phyloP scores from a whole-genome alignment of 1,139 yeast species.

The Nakaseomyces glabratus region DNA sequence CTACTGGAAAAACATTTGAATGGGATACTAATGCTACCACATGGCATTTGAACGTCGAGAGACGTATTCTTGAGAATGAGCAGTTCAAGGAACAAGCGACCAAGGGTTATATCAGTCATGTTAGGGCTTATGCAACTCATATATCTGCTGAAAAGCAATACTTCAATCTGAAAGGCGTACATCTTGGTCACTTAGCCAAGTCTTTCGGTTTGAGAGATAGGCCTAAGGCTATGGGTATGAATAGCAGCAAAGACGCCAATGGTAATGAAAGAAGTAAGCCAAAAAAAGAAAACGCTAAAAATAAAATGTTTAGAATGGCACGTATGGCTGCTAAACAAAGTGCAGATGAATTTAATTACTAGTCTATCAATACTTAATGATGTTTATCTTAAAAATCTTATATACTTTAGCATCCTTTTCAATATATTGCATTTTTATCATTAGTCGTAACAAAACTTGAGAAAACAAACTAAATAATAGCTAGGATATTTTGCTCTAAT shows the following conservation, averaged over 20 bases:
- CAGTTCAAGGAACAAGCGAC: constrained; percentile 53
- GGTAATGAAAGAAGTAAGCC: constrained; percentile 28
- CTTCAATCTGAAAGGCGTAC: constrained; percentile 73
- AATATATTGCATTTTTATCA: no score
- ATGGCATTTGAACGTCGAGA: constrained; percentile 84
- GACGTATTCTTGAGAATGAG: constrained; percentile 72
- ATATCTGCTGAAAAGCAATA: constrained; percentile 64
- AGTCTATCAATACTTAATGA: constrained; percentile 4
- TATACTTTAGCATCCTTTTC: no score
- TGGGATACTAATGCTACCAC: constrained; percentile 97
- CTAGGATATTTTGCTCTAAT: constrained; percentile 22
- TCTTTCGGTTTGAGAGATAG: constrained; percentile 91
- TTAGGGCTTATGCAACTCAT: constrained; percentile 96
- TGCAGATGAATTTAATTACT: constrained; percentile 65
- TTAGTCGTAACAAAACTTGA: no score
- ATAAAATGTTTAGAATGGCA: constrained; percentile 73
- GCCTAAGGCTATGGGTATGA: constrained; percentile 63
- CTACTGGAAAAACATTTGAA: constrained; percentile 29
- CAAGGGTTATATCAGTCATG: constrained; percentile 77
- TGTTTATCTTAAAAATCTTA: no score
- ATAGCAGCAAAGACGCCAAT: constrained; percentile 25
- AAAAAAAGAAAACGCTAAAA: constrained; percentile 52
- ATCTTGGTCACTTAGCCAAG: constrained; percentile 92
- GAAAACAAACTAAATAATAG: constrained; percentile 20
- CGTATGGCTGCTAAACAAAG: constrained; percentile 53